Conservation (phyloP, 176 grass and related monocot species). For the Oropetium thomaeum region DNA sequence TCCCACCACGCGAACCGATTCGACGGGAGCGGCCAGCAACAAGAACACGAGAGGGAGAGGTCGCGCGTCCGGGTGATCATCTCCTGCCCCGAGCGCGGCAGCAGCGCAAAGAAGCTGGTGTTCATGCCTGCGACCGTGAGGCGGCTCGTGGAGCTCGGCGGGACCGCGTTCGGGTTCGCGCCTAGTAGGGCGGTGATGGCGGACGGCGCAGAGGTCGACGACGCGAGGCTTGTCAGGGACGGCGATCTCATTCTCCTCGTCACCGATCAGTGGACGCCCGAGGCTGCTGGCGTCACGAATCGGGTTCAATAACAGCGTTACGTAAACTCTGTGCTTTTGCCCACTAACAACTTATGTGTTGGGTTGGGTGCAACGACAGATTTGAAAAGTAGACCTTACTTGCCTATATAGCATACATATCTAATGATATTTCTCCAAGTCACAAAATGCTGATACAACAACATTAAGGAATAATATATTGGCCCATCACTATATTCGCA, state of each 20-base stretch:
- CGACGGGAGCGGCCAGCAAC: neutral
- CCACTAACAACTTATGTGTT: too few relatives aligned
- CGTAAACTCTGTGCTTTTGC: too few relatives aligned
- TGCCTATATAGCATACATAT: too few relatives aligned
- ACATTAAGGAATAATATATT: too few relatives aligned
- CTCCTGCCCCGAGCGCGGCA: constrained; percentile 47
- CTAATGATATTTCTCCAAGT: too few relatives aligned
- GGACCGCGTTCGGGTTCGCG: constrained; percentile 40
- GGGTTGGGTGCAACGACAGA: too few relatives aligned
- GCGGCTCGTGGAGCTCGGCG: constrained; percentile 56
- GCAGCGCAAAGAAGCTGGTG: constrained; percentile 41
- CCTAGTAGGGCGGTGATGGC: constrained; percentile 40
- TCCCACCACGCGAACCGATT: constrained; percentile 12
- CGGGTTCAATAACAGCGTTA: neutral
- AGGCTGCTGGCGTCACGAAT: neutral
- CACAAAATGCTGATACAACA: too few relatives aligned
- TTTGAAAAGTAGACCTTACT: too few relatives aligned
- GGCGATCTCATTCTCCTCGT: constrained; percentile 62
- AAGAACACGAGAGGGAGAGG: constrained; percentile 21
- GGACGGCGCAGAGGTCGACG: constrained; percentile 61
- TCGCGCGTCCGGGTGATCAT: constrained; percentile 36
- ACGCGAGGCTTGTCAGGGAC: constrained; percentile 63
- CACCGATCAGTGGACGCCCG: constrained; percentile 25
- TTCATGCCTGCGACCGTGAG: constrained; percentile 59
- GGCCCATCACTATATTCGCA: too few relatives aligned